Evolutionary conservation across 2,329 filamentous ascomycete genomes (phyloP).

Genomic region (Aspergillus floridensis): DNA sequence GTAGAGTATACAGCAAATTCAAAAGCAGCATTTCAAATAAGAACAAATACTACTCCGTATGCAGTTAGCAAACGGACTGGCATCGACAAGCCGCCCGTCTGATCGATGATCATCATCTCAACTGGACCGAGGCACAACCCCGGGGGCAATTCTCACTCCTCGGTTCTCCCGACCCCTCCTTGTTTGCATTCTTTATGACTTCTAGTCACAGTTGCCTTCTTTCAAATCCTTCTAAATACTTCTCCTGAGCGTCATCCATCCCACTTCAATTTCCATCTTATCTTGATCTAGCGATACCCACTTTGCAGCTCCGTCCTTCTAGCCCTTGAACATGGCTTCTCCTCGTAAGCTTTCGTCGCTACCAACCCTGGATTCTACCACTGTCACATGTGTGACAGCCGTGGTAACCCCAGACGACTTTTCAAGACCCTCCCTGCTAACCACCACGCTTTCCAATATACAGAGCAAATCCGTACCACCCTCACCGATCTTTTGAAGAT

Average conservation of each 20-base stretch:
- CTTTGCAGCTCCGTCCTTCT: neutral
- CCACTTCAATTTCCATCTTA: neutral
- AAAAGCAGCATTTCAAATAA: too few relatives aligned
- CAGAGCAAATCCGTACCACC: conserved; percentile 86
- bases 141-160: conserved; percentile 6
- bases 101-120: neutral
- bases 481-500: conserved; percentile 96
- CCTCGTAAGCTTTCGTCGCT: conserved; percentile 61
- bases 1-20: too few relatives aligned
- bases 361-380: conserved; percentile 7
- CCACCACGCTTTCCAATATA: neutral
- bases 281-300: conserved; percentile 10
- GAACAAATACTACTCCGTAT: too few relatives aligned
- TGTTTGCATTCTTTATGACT: conserved; percentile 10
- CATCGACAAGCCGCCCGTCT: too few relatives aligned
- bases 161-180: conserved; percentile 10
- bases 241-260: neutral
- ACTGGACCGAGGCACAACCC: conserved; percentile 16
- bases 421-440: conserved; percentile 21
- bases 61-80: too few relatives aligned
- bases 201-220: conserved; percentile 1
- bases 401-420: conserved; percentile 1
- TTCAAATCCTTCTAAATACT: neutral
- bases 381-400: conserved; percentile 20
- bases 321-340: conserved; percentile 62